phyloP scores from a whole-genome alignment of 352 stramenopile species.

The Phytophthora kernoviae region DNA sequence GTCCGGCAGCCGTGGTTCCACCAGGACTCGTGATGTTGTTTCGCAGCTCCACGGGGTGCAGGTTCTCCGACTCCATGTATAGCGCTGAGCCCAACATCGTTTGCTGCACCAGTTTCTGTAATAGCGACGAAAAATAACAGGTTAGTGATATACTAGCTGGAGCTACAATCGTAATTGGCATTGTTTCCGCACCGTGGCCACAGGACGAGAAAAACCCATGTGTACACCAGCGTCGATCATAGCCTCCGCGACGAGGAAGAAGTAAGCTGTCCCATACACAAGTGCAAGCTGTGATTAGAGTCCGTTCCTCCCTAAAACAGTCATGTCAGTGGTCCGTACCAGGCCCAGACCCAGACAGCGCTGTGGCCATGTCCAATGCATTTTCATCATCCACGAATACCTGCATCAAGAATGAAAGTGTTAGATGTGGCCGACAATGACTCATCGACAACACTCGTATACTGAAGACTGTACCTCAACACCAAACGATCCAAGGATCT shows the following conservation, averaged over 20 bases:
- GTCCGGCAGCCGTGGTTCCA: slow-evolving; percentile 93
- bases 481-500: slow-evolving; percentile 91
- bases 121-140: slow-evolving; percentile 3
- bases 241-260: slow-evolving; percentile 95
- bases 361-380: slow-evolving; percentile 95
- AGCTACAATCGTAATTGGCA: background rate
- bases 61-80: slow-evolving; percentile 92
- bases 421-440: background rate
- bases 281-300: background rate
- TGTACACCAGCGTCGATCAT: slow-evolving; percentile 96
- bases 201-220: slow-evolving; percentile 94
- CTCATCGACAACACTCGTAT: too few species aligned
- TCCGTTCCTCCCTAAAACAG: too few species aligned
- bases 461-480: slow-evolving; percentile 59
- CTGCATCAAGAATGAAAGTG: slow-evolving; percentile 12
- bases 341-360: slow-evolving; percentile 92
- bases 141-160: background rate
- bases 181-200: slow-evolving; percentile 73
- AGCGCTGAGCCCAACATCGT: slow-evolving; percentile 93
- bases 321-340: slow-evolving; percentile 26
- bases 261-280: slow-evolving; percentile 87
- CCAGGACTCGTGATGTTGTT: slow-evolving; percentile 95
- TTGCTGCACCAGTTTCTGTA: slow-evolving; percentile 92
- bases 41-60: slow-evolving; percentile 91
- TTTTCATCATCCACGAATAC: slow-evolving; percentile 95